Base-by-base conservation (phyloP, 345 rosid genomes). In the Camelina sativa region DNA sequence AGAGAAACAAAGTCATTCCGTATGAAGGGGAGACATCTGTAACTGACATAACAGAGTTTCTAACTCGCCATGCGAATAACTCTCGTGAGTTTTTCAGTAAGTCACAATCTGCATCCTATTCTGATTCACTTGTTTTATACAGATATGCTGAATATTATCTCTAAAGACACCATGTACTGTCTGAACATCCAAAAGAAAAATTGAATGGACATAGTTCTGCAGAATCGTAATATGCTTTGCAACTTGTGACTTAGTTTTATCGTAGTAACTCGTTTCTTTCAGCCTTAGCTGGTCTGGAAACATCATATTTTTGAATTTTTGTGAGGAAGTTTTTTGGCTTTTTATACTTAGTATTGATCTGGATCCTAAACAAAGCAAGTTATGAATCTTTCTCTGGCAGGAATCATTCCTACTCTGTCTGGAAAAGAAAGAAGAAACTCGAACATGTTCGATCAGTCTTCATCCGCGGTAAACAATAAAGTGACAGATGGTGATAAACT, bases 1-100 rank as follows among this genome's bases (percentile, higher is more conserved):
- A 85, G 72, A 84, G 81, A 63, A 86, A 85, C 82, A 73, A 74
- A 28, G 81, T 83, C 46, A 30, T 87, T 66, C 68, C 86, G 37
- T 94, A 85, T 76, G 77, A 81, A 65, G 99, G 99, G 71, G 91
- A 89, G 68, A 70, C 82, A 47, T 78, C 90, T 37, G 92, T 95
- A 47, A 76, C 89, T 73, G 85, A 88, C 80, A 62, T 95, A 74
- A 78, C 86, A 51, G 80, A 85, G 74, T 94, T 94, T 83, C 79
- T 95, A 72, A 86, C 88, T 72, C 78, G 76, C 53, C 74, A 82
- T 77, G 96, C 97, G 54, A 85, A 83, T 67, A 72, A 78, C 72
- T 87, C 89, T 58, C 85, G 58, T 51, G 84, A 84, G 63, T 87
- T 88, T 51, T 56, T 78, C 43, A 53, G 72, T 62, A 80, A 86